phyloP scores from a whole-genome alignment of 140 eudicot species.

The Oenanthe javanica region DNA sequence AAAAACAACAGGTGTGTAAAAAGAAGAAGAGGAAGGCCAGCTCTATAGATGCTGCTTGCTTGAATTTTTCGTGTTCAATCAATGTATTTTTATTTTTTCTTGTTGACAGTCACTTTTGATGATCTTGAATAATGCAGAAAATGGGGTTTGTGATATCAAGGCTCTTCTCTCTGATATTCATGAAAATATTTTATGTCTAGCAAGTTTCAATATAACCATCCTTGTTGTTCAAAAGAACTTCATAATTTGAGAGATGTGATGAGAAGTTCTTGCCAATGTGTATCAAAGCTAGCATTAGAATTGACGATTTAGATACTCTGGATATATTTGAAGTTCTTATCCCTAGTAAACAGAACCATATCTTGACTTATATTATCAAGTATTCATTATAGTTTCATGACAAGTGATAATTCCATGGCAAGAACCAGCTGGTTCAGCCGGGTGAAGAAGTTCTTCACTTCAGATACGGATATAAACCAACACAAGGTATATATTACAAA shows the following conservation, averaged over 20 bases:
- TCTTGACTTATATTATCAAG: not conserved
- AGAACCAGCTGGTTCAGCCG: conserved; percentile 65
- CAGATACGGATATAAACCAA: conserved; percentile 34
- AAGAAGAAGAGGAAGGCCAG: not conserved
- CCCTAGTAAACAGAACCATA: not conserved
- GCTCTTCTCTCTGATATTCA: not conserved
- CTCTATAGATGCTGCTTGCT: not conserved
- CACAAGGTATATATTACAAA: conserved; percentile 33
- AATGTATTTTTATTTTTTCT: not conserved
- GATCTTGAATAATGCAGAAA: not conserved
- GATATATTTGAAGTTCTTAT: not conserved
- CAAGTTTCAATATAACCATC: not conserved
- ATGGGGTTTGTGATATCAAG: not conserved
- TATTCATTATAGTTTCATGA: not conserved
- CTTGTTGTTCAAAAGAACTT: not conserved
- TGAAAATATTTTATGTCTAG: not conserved
- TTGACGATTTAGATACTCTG: not conserved
- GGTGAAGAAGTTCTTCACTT: conserved; percentile 50
- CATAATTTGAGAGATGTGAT: not conserved
- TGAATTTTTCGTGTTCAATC: not conserved
- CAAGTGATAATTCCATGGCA: conserved; percentile 33
- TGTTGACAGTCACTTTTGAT: not conserved
- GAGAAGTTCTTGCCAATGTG: not conserved
- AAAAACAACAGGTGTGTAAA: not conserved
- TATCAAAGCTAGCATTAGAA: not conserved